Evolutionary conservation across 805 yeast species (phyloP).

Genomic region (Spencermartinsiella europaea): DNA sequence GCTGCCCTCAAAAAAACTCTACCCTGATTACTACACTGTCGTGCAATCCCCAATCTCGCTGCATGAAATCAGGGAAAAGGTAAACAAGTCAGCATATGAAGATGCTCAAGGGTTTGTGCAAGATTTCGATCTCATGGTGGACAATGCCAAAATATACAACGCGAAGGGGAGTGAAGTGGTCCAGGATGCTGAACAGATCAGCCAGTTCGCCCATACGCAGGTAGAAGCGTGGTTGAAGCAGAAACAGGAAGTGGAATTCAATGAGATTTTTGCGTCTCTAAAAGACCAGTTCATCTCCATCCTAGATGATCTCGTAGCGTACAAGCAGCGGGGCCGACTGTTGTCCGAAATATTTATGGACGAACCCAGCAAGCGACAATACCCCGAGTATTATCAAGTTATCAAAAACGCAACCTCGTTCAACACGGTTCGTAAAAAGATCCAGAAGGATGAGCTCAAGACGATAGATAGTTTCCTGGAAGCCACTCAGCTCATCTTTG

Average conservation of each 20-base stretch:
- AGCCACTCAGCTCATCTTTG: conserved; percentile 59
- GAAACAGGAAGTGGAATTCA: conserved; percentile 5
- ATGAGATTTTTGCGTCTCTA: conserved; percentile 15
- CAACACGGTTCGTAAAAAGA: conserved; percentile 46
- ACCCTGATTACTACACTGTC: conserved; percentile 73
- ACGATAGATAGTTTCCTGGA: conserved; percentile 55
- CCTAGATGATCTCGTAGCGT: conserved; percentile 39
- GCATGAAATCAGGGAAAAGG: conserved; percentile 53
- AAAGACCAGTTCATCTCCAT: conserved; percentile 20
- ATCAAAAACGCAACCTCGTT: conserved; percentile 74
- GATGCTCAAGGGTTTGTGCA: conserved; percentile 40
- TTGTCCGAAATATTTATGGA: conserved; percentile 70
- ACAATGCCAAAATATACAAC: conserved; percentile 70
- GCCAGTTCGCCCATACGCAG: conserved; percentile 51
- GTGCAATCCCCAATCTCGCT: conserved; percentile 65
- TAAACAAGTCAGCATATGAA: conserved; percentile 33
- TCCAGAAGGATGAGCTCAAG: conserved; percentile 45
- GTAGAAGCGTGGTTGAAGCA: conserved; percentile 11
- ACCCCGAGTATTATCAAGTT: conserved; percentile 76
- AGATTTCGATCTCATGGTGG: conserved; percentile 63
- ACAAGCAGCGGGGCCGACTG: conserved; percentile 41
- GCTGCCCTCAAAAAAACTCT: conserved; percentile 66
- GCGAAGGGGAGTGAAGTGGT: conserved; percentile 64
- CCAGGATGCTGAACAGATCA: conserved; percentile 53
- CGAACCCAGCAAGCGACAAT: conserved; percentile 61